Evolutionary conservation across 2,329 filamentous ascomycete species (phyloP).

Genomic region (Ilyonectria destructans): DNA sequence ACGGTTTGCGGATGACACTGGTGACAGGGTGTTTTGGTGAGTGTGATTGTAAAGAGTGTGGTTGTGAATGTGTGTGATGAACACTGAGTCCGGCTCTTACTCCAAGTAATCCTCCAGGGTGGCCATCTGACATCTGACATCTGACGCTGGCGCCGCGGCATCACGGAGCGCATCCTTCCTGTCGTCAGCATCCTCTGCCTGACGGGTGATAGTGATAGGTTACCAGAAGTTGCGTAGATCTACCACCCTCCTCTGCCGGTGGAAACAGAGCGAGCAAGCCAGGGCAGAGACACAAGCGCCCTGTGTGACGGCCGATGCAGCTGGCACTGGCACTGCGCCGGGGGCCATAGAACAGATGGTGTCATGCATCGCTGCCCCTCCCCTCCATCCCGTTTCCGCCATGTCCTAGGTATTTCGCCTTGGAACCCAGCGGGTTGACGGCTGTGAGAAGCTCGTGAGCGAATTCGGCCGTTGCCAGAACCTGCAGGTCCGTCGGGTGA

Average conservation of each 20-base stretch:
- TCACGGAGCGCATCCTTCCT: background rate
- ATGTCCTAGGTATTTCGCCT: background rate
- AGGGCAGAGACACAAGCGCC: constrained; percentile 26
- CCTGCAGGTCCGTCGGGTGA: constrained; percentile 49
- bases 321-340: constrained; percentile 23
- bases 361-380: constrained; percentile 29
- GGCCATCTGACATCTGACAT: constrained; percentile 14
- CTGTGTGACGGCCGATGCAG: constrained; percentile 30
- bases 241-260: constrained; percentile 15
- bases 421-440: background rate
- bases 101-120: background rate
- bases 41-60: constrained; percentile 1
- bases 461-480: constrained; percentile 35
- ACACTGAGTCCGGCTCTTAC: constrained; percentile 4
- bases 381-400: constrained; percentile 7
- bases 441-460: constrained; percentile 20
- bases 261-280: constrained; percentile 25
- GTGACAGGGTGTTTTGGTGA: constrained; percentile 4
- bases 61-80: constrained; percentile 4
- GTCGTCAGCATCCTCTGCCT: constrained; percentile 6
- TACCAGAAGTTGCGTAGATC: constrained; percentile 6
- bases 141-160: constrained; percentile 1
- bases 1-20: constrained; percentile 25
- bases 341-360: constrained; percentile 18
- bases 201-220: constrained; percentile 12